A percentile compares a stretch with the other conserved stretches of the same genome.
phyloP scores from a whole-genome alignment of 768 basidiomycete species.

The Amanita pallidorosea region DNA sequence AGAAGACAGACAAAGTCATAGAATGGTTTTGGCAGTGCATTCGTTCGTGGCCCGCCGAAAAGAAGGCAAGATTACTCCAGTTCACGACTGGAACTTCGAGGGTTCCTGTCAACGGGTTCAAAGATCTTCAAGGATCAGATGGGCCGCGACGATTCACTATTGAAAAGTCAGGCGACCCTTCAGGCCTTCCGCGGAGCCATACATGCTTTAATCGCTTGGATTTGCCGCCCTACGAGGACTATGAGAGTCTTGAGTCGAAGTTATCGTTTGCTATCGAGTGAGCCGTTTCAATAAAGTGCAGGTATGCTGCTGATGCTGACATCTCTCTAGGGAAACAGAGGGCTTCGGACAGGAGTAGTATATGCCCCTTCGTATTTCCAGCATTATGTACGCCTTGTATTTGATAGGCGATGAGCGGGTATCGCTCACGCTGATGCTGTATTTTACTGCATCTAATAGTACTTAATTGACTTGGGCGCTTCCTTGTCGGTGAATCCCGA shows the following conservation, averaged over 20 bases:
- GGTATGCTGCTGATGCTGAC: not conserved
- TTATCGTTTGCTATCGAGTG: conserved; percentile 77
- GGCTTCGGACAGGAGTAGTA: conserved; percentile 58
- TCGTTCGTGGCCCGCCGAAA: conserved; percentile 81
- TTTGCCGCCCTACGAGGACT: conserved; percentile 82
- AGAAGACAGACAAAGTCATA: conserved; percentile 79
- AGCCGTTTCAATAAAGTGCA: conserved; percentile 15
- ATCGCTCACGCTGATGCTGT: not conserved
- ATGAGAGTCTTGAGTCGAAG: conserved; percentile 79
- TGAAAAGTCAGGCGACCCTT: conserved; percentile 87
- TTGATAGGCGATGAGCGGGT: not conserved
- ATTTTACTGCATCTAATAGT: not conserved
- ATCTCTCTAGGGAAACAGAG: conserved; percentile 53
- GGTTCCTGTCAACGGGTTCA: conserved; percentile 88
- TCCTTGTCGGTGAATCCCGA: not conserved
- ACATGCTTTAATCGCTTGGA: conserved; percentile 92
- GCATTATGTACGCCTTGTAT: conserved; percentile 2
- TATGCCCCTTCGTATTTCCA: not conserved
- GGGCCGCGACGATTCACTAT: conserved; percentile 90
- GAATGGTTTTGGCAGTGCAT: conserved; percentile 97
- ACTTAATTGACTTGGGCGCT: not conserved
- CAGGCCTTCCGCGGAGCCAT: conserved; percentile 80
- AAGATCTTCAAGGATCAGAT: conserved; percentile 89
- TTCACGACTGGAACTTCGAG: conserved; percentile 85
- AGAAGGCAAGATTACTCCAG: conserved; percentile 78